Conservation (phyloP, 805 yeast genomes). For the Saccharomycopsis fibuligera region DNA sequence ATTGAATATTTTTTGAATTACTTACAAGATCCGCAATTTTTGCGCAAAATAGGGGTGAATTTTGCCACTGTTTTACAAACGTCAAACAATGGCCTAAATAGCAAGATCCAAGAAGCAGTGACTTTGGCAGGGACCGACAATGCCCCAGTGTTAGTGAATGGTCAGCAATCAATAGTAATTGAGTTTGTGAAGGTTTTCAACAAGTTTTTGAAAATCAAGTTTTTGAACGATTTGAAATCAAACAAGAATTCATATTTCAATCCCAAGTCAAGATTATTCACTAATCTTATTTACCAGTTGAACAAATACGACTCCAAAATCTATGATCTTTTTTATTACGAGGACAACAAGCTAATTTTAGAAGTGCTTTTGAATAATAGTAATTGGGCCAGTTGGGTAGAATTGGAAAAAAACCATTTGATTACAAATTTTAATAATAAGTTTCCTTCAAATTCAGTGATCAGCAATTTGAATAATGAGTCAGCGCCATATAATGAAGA, state of each 20-base stretch:
- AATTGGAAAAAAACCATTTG: conserved; percentile 4
- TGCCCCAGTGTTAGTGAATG: not conserved
- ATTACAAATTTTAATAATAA: conserved; percentile 13
- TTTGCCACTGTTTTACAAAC: not conserved
- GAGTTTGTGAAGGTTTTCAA: conserved; percentile 18
- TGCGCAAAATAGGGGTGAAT: not conserved
- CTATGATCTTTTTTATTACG: conserved; percentile 13
- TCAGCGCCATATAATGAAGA: not conserved
- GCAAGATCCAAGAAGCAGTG: not conserved
- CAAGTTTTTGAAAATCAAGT: conserved; percentile 17
- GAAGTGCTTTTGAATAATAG: conserved; percentile 7
- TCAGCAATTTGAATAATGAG: not conserved
- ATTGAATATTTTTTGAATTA: conserved; percentile 16
- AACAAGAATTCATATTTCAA: conserved; percentile 10
- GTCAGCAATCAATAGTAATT: not conserved
- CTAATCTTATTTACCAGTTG: conserved; percentile 19
- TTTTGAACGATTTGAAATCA: conserved; percentile 16
- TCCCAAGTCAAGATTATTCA: conserved; percentile 14
- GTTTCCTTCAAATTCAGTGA: conserved; percentile 4
- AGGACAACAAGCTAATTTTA: not conserved
- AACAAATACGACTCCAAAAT: conserved; percentile 14
- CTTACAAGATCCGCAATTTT: conserved; percentile 10
- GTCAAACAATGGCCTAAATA: not conserved
- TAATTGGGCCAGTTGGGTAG: conserved; percentile 17
- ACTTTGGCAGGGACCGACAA: not conserved